Evolutionary conservation across 352 stramenopile species (phyloP), one percentile per base, ranked within the genome.

Genomic region (Phytophthora meadii): DNA sequence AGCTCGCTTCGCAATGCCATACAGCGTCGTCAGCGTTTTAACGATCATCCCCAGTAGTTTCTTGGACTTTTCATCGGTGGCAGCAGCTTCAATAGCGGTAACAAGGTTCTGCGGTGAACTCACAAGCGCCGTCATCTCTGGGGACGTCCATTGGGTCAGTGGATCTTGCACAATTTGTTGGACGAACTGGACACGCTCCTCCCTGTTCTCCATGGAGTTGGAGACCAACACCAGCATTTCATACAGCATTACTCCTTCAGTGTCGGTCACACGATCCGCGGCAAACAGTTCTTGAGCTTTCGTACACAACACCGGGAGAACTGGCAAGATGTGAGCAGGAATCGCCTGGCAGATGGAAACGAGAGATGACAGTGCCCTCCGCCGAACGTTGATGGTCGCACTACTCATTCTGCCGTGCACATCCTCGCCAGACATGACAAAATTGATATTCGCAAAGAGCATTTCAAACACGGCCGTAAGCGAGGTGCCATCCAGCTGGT

Each of bases 171-270:
- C 79, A 30, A 94, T 85, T 51, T 92, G 80, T 53, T 89, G 69
- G 2, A 94, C 57, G 24, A 94, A 94, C 50, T 85, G 76, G 11
- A 69, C 56, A 47, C 82, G 82, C 46, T 92, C 82, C 1, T 88
- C 79, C 17, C 57, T 54, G 28, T 77, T 92, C 30, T 78, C 66
- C 75, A 94, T 88, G 30, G 86, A 94, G 54, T 90, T 92, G 2
- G 86, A 92, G 8, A 94, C 86, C 12, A 94, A 50, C 37, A 94
- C 82, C 6, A 94, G 66, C 79, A 94, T 92, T 41, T 94, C 86
- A 37, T 94, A 94, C 8, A 94, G 67, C 57, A 94, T 72, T 3
- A 94, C 82, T 27, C 81, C 81, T 65, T 94, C 86, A 0, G 82
- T 86, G 17, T 94, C 86, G 12, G 89, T 74, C n/a, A 94, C 86